A percentile compares a stretch with the other conserved stretches of the same genome.
These are phyloP conservation scores for Microthlaspi erraticum DNA, from an alignment of 345 rosid genomes.

Conservation along the genomic window DNA sequence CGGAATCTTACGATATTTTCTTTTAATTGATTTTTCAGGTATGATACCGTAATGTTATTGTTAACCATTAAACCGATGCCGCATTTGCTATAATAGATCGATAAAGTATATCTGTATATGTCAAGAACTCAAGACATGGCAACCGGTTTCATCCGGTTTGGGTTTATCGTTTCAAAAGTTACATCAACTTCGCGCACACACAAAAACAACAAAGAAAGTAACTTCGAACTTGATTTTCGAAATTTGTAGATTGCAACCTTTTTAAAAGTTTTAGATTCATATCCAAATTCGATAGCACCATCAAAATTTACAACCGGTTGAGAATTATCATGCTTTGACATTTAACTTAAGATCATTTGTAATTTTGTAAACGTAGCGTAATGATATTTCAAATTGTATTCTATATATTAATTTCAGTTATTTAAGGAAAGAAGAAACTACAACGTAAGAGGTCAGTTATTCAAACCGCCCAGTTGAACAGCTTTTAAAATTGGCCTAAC, in stretches of 20 bases:
- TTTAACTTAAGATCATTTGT: not conserved
- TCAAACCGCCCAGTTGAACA: conserved; percentile 37
- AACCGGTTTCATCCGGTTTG: too few relatives aligned
- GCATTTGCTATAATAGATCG: not conserved
- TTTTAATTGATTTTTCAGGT: not conserved
- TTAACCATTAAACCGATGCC: not conserved
- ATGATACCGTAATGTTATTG: not conserved
- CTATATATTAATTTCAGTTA: not conserved
- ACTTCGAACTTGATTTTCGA: too few relatives aligned
- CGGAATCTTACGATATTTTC: not conserved
- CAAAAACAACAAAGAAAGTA: too few relatives aligned
- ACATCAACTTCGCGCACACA: not conserved
- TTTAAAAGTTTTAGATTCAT: not conserved
- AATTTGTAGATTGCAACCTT: too few relatives aligned
- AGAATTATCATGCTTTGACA: not conserved
- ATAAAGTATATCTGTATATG: too few relatives aligned
- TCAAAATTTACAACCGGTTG: not conserved
- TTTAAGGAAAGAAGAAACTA: not conserved
- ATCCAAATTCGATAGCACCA: not conserved
- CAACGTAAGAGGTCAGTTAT: conserved; percentile 3
- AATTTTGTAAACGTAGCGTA: not conserved
- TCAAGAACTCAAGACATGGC: too few relatives aligned
- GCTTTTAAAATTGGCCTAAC: conserved; percentile 28
- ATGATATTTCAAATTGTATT: not conserved
- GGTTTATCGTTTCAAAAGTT: too few relatives aligned